Evolutionary conservation across 257 asterid species (phyloP).

Genomic region (Pogostemon cablin): DNA sequence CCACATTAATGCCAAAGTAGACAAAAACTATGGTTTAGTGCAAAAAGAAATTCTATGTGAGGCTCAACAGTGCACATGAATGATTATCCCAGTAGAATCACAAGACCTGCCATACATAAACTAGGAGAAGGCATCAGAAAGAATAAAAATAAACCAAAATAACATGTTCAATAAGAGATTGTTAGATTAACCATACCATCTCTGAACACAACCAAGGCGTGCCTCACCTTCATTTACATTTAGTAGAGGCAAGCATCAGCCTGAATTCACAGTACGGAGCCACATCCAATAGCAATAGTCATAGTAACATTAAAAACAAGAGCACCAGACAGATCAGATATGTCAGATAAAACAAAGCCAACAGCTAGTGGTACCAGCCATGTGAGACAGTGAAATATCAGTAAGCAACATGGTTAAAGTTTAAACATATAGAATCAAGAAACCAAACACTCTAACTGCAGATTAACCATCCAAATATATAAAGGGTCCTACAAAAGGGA

Average conservation of each 20-base stretch:
- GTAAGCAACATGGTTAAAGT: constrained; percentile 48
- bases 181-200: constrained; percentile 50
- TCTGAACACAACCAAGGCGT: constrained; percentile 44
- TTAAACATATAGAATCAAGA: constrained; percentile 38
- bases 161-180: constrained; percentile 19
- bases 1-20: constrained; percentile 6
- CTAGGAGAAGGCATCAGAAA: constrained; percentile 61
- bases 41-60: constrained; percentile 27
- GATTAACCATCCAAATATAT: constrained; percentile 46
- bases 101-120: constrained; percentile 64
- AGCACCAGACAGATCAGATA: constrained; percentile 26
- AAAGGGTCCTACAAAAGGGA: constrained; percentile 54
- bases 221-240: constrained; percentile 47
- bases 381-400: constrained; percentile 38
- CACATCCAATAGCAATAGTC: constrained; percentile 40
- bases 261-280: constrained; percentile 44
- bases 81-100: constrained; percentile 41
- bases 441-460: constrained; percentile 46
- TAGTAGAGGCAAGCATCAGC: constrained; percentile 48
- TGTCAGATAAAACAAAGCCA: constrained; percentile 37
- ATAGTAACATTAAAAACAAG: constrained; percentile 27
- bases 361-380: constrained; percentile 32
- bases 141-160: constrained; percentile 29
- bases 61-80: constrained; percentile 37
- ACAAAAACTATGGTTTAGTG: background rate